Percentiles rank a stretch among this genome's conserved stretches.
phyloP scores from a whole-genome alignment of 345 rosid species.

The Corymbia maculata region DNA sequence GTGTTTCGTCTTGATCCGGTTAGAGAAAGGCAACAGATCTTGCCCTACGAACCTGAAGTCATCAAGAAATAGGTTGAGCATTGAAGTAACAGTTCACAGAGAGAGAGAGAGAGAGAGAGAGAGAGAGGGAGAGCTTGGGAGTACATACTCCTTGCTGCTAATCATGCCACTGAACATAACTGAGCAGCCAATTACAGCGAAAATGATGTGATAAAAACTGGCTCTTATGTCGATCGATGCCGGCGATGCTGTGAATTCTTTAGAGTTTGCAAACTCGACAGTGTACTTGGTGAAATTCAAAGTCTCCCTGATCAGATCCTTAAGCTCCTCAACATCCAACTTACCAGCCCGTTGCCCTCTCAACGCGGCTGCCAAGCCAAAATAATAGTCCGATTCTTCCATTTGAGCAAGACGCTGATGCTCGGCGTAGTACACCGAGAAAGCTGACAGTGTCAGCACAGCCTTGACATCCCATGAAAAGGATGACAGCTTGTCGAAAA shows the following conservation, averaged over 20 bases:
- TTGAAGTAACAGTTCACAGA: too few species aligned
- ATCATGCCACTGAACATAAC: not conserved
- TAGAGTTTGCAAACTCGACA: not conserved
- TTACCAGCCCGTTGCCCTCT: not conserved
- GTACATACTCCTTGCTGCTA: not conserved
- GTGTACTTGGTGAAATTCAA: not conserved
- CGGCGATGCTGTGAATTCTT: not conserved
- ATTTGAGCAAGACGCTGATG: not conserved
- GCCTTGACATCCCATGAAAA: not conserved
- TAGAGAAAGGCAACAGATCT: not conserved
- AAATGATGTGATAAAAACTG: not conserved
- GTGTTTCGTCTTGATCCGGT: not conserved
- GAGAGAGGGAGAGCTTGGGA: too few species aligned
- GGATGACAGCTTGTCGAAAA: not conserved
- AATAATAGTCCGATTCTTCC: too few species aligned
- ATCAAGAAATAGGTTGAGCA: not conserved
- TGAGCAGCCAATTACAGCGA: not conserved
- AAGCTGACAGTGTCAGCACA: not conserved
- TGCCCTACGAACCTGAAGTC: not conserved
- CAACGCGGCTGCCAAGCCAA: not conserved
- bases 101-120: too few species aligned
- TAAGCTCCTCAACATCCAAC: not conserved
- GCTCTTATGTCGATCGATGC: not conserved
- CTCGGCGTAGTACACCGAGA: not conserved
- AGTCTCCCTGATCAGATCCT: not conserved